phyloP scores from a whole-genome alignment of 352 stramenopile genomes.

The Phytophthora constricta region DNA sequence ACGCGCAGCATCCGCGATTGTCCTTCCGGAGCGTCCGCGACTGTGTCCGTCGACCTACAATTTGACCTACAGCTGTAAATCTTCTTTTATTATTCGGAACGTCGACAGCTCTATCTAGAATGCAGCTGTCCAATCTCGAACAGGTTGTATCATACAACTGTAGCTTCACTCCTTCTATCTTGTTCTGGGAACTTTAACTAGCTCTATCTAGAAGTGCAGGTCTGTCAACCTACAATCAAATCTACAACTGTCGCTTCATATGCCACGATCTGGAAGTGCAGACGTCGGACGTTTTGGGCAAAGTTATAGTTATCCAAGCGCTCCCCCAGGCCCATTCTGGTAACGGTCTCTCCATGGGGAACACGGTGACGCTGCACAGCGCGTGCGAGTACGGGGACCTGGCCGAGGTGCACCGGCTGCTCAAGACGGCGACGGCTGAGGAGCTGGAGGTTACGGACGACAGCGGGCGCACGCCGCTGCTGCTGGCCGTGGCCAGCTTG shows the following conservation, averaged over 20 bases:
- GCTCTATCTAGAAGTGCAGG: no score
- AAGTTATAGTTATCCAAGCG: slow-evolving; percentile 7
- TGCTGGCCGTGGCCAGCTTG: slow-evolving; percentile 73
- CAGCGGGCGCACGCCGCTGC: slow-evolving; percentile 74
- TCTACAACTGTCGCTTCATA: no score
- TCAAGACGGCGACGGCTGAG: slow-evolving; percentile 64
- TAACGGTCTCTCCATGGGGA: slow-evolving; percentile 65
- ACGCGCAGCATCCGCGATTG: slow-evolving; percentile 73
- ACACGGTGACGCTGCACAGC: slow-evolving; percentile 83
- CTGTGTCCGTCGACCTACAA: no score
- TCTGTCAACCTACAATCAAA: not conserved
- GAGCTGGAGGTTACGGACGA: slow-evolving; percentile 80
- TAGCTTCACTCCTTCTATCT: no score
- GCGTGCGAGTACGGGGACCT: slow-evolving; percentile 82
- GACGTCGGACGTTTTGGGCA: slow-evolving; percentile 36
- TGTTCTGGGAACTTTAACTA: no score
- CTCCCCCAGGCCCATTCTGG: slow-evolving; percentile 11
- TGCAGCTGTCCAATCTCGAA: no score
- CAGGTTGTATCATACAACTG: no score
- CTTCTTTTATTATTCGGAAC: no score
- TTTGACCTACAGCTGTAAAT: no score
- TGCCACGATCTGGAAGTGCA: no score
- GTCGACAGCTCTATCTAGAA: no score
- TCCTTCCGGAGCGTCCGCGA: no score
- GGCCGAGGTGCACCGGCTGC: slow-evolving; percentile 55